Conservation (phyloP, 2,329 filamentous ascomycete species). For the Rhynchosporium agropyri region DNA sequence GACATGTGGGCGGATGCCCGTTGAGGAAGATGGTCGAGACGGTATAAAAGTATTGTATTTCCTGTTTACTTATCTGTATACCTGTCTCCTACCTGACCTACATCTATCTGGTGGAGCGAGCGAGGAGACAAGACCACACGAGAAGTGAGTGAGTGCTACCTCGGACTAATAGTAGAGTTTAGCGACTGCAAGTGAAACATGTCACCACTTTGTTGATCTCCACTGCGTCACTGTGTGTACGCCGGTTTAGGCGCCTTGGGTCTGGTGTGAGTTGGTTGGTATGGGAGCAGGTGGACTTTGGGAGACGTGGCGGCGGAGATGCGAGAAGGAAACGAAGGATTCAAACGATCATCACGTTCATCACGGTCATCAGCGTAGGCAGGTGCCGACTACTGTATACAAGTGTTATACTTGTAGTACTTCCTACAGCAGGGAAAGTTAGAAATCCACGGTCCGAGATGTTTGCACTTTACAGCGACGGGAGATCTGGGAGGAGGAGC, state of each 20-base stretch:
- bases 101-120: neutral
- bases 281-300: neutral
- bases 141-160: neutral
- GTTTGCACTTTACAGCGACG: constrained; percentile 5
- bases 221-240: neutral
- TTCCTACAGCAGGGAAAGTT: neutral
- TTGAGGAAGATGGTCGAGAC: no score
- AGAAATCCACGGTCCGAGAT: neutral
- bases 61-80: no score
- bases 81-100: no score
- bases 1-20: constrained; percentile 9
- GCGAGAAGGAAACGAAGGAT: neutral
- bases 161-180: constrained; percentile 8
- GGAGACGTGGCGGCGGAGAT: constrained; percentile 8
- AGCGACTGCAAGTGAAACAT: constrained; percentile 13
- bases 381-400: no score
- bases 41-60: no score
- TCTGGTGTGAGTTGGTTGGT: neutral
- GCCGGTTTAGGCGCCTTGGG: constrained; percentile 12
- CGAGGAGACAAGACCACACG: neutral
- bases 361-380: neutral
- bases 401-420: no score
- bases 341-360: constrained; percentile 5
- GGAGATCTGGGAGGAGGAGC: neutral
- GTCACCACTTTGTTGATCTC: constrained; percentile 18